Conservation (phyloP, 805 yeast species). For the Lachancea cidri region DNA sequence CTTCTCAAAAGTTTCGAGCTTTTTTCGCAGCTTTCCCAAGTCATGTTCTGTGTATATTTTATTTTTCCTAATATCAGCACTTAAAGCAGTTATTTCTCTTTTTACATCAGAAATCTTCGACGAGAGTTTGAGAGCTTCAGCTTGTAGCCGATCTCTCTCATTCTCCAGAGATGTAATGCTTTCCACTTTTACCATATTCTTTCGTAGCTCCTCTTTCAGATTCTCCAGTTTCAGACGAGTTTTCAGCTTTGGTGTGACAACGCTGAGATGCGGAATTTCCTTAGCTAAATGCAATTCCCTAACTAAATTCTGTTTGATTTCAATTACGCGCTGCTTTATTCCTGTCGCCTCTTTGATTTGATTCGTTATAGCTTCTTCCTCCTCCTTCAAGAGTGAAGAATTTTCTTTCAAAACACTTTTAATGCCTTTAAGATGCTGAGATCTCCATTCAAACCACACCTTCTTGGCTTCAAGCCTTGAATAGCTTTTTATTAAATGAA, state of each 20-base stretch:
- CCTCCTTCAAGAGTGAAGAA: slow-evolving; percentile 20
- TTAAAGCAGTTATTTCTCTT: slow-evolving; percentile 10
- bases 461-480: slow-evolving; percentile 49
- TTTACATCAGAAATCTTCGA: slow-evolving; percentile 7
- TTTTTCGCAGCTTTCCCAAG: slow-evolving; percentile 9
- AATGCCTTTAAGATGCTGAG: slow-evolving; percentile 45
- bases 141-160: not conserved
- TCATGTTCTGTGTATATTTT: slow-evolving; percentile 11
- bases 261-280: slow-evolving; percentile 10
- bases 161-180: slow-evolving; percentile 1
- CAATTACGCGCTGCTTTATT: slow-evolving; percentile 11
- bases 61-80: slow-evolving; percentile 4
- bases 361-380: slow-evolving; percentile 16
- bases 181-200: slow-evolving; percentile 2
- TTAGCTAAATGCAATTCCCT: slow-evolving; percentile 21
- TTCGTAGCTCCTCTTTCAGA: slow-evolving; percentile 6
- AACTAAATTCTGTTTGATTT: slow-evolving; percentile 15
- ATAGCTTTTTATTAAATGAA: slow-evolving; percentile 45
- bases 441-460: slow-evolving; percentile 62
- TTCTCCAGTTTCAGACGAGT: slow-evolving; percentile 7
- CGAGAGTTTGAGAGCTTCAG: not conserved
- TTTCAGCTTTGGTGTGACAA: slow-evolving; percentile 1
- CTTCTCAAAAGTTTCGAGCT: slow-evolving; percentile 9
- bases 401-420: slow-evolving; percentile 30
- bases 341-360: slow-evolving; percentile 11